phyloP scores from a whole-genome alignment of 768 basidiomycete genomes.

The Panellus pusillus region DNA sequence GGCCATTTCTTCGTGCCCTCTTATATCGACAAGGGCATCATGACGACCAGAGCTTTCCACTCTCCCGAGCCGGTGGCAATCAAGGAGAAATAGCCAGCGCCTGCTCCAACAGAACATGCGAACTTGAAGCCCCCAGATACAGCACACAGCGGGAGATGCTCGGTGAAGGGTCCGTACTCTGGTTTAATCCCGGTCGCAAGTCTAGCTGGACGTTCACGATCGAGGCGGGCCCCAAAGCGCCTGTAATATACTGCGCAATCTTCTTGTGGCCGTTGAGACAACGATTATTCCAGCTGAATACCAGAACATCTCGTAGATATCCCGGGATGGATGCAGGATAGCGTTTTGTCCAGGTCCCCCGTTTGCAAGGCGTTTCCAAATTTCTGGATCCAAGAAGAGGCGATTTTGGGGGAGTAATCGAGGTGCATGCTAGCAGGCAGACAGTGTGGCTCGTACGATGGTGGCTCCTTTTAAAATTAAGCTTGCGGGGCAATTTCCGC shows the following conservation, averaged over 20 bases:
- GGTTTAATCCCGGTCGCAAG: slow-evolving; percentile 3
- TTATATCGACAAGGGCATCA: slow-evolving; percentile 21
- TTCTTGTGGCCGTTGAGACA: slow-evolving; percentile 18
- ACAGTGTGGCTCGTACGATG: slow-evolving; percentile 2
- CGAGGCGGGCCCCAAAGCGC: not conserved
- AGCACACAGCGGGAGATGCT: slow-evolving; percentile 9
- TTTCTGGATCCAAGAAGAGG: slow-evolving; percentile 12
- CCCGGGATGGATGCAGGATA: slow-evolving; percentile 8
- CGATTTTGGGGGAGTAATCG: not conserved
- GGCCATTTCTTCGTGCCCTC: slow-evolving; percentile 24
- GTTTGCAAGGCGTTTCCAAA: slow-evolving; percentile 6
- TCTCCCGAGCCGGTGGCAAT: not conserved
- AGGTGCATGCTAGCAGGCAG: not conserved
- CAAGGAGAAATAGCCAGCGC: slow-evolving; percentile 22
- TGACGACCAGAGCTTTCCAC: slow-evolving; percentile 24
- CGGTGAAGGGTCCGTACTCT: slow-evolving; percentile 9
- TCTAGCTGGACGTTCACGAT: slow-evolving; percentile 4
- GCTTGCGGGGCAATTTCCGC: not conserved
- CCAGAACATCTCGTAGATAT: slow-evolving; percentile 21
- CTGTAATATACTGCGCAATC: slow-evolving; percentile 15
- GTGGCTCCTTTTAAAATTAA: not conserved
- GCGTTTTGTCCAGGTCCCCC: not conserved
- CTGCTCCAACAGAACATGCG: slow-evolving; percentile 12
- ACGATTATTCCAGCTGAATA: slow-evolving; percentile 24
- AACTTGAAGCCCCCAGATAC: slow-evolving; percentile 23